A percentile compares a stretch with the other conserved stretches of the same genome.
Conservation (phyloP, 257 asterid species). For the Solanum etuberosum region DNA sequence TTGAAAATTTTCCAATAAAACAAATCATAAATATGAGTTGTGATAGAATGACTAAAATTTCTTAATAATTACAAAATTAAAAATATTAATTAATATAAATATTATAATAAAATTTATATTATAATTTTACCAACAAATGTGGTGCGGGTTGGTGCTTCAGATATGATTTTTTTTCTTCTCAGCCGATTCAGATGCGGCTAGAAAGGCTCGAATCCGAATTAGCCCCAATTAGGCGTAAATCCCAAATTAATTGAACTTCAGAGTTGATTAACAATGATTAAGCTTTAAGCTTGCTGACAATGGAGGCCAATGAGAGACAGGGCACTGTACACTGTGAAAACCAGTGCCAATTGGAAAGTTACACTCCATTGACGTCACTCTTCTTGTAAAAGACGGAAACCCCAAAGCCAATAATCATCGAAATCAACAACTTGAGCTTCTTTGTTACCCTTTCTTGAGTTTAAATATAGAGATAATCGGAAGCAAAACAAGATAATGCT, state of each 20-base stretch:
- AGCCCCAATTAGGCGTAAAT: neutral
- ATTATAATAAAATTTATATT: too few relatives aligned
- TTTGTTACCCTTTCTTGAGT: neutral
- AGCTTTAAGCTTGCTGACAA: neutral
- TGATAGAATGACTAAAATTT: too few relatives aligned
- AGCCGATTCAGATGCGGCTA: fast-evolving
- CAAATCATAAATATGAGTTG: too few relatives aligned
- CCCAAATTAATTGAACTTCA: neutral
- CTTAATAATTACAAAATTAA: too few relatives aligned
- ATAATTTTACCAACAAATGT: too few relatives aligned
- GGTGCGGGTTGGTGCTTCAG: fast-evolving
- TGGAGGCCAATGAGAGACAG: neutral
- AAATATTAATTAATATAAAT: too few relatives aligned
- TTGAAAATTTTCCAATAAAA: too few relatives aligned
- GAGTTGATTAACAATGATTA: neutral
- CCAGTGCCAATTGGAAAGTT: neutral
- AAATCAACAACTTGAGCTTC: neutral
- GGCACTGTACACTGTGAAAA: neutral
- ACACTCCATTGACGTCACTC: neutral
- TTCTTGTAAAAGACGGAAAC: neutral
- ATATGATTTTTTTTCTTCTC: too few relatives aligned
- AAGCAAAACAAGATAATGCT: constrained; percentile 3
- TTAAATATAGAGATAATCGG: neutral
- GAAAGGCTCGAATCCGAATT: fast-evolving
- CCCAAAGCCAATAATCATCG: neutral